Conservation (phyloP, 805 yeast genomes). For the Ogataea ganodermae region DNA sequence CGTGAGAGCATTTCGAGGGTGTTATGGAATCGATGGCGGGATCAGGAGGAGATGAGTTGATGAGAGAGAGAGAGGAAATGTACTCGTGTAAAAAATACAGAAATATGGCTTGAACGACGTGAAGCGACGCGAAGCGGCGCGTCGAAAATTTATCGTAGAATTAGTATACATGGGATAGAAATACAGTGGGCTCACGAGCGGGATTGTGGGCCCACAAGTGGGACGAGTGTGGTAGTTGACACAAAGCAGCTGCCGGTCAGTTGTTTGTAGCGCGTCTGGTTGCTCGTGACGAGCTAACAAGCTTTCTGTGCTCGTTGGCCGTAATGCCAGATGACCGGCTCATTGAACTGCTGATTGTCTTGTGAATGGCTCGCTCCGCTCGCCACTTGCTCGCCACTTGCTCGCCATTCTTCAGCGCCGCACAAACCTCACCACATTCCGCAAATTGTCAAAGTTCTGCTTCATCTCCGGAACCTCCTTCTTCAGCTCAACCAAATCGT, state of each 20-base stretch:
- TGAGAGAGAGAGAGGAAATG: background rate
- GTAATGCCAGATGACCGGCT: no score
- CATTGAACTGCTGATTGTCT: no score
- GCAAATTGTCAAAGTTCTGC: conserved; percentile 38
- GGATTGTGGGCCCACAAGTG: no score
- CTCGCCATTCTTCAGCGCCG: conserved; percentile 7
- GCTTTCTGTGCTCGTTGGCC: no score
- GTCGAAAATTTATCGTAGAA: background rate
- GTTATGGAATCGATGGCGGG: no score
- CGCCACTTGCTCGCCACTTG: no score
- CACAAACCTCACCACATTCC: conserved; percentile 24
- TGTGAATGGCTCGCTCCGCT: no score
- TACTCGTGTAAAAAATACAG: background rate
- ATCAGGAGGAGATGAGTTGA: no score
- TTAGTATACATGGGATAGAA: background rate
- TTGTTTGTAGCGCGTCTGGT: no score
- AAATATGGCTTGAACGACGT: background rate
- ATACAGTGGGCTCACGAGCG: background rate
- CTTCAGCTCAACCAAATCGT: conserved; percentile 38
- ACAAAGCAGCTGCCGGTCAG: no score
- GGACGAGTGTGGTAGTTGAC: no score
- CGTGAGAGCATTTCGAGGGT: background rate
- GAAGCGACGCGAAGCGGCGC: background rate
- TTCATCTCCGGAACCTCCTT: conserved; percentile 39
- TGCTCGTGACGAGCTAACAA: no score